Percentiles rank a stretch among this genome's conserved stretches.
Conservation (phyloP, 2,329 filamentous ascomycete genomes). For the Tolypocladium endophyticum region DNA sequence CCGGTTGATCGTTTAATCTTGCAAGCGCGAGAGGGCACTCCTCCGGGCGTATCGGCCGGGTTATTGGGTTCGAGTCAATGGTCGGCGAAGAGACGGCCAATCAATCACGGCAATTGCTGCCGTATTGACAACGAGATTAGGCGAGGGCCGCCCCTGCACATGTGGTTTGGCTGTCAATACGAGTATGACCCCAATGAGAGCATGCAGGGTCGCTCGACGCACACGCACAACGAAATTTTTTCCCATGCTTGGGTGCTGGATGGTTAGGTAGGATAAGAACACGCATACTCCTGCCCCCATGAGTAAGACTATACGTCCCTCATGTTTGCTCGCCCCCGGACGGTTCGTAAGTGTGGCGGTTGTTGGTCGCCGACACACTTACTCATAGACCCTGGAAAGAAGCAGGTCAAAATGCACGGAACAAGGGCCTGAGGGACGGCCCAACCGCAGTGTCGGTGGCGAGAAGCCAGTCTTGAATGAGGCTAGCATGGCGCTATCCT, state of each 20-base stretch:
- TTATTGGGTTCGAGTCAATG: background rate
- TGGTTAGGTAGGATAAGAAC: background rate
- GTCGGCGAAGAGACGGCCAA: background rate
- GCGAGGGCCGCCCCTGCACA: background rate
- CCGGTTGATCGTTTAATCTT: background rate
- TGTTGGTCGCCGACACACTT: background rate
- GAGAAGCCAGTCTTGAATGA: conserved; percentile 1
- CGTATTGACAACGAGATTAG: background rate
- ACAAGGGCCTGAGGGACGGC: background rate
- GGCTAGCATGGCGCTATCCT: conserved; percentile 1
- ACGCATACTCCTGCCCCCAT: background rate
- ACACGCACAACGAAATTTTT: background rate
- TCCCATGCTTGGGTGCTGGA: background rate
- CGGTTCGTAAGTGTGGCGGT: background rate
- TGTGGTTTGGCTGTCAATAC: background rate
- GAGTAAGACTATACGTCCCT: too few species aligned
- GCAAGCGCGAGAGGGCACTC: background rate
- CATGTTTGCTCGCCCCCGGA: background rate
- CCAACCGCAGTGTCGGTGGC: conserved; percentile 5
- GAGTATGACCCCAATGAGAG: background rate
- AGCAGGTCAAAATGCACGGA: background rate
- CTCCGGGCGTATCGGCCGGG: background rate
- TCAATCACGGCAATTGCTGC: background rate
- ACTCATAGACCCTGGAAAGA: background rate
- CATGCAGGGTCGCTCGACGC: background rate